Conservation (phyloP, 2,329 filamentous ascomycete genomes). For the Thielaviopsis cerberus region DNA sequence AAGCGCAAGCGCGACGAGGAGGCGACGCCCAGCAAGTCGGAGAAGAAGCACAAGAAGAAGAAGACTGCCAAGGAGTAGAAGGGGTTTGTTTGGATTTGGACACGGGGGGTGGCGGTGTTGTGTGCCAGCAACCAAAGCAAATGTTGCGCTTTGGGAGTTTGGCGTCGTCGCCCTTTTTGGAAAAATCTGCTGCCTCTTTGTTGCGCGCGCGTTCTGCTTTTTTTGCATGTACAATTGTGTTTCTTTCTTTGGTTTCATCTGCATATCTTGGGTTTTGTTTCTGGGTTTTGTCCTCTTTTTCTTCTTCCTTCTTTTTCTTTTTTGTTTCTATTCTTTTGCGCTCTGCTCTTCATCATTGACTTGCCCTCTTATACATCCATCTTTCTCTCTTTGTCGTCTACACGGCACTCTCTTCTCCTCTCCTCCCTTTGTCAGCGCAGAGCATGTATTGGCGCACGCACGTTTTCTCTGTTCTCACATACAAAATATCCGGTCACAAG, state of each 20-base stretch:
- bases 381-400: not conserved
- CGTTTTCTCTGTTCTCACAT: not conserved
- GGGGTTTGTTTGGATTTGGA: not conserved
- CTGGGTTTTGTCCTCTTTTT: conserved; percentile 5
- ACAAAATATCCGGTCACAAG: not conserved
- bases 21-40: conserved; percentile 32
- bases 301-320: conserved; percentile 3
- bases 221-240: conserved; percentile 10
- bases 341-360: not conserved
- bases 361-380: not conserved
- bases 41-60: conserved; percentile 36
- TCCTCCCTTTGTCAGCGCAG: not conserved
- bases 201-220: conserved; percentile 1
- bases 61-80: conserved; percentile 16
- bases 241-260: conserved; percentile 11
- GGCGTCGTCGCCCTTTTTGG: not conserved
- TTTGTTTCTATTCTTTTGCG: not conserved
- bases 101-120: not conserved
- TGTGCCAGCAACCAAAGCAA: too few relatives aligned
- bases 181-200: not conserved
- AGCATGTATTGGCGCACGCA: not conserved
- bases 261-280: conserved; percentile 11
- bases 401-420: not conserved
- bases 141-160: not conserved
- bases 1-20: conserved; percentile 51